A percentile compares a stretch with the other conserved stretches of the same genome.
Conservation (phyloP, 306 rosid species). For the Ochetophila trinervis region DNA sequence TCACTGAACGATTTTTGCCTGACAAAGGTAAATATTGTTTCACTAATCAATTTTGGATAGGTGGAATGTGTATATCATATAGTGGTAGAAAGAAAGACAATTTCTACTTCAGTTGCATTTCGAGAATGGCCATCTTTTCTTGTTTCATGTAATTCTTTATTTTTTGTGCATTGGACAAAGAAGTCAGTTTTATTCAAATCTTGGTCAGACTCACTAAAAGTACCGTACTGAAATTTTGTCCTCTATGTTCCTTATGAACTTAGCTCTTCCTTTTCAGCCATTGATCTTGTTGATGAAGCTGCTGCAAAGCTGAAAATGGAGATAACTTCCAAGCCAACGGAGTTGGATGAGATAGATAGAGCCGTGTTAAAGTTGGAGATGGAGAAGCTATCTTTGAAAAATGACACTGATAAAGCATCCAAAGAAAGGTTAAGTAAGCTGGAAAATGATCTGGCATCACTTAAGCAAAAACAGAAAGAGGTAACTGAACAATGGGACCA, state of each 20-base stretch:
- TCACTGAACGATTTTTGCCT: conserved; percentile 88
- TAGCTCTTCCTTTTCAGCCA: conserved; percentile 55
- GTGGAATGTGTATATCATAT: not conserved
- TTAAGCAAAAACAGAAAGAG: conserved; percentile 82
- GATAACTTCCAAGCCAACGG: conserved; percentile 94
- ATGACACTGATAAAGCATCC: conserved; percentile 91
- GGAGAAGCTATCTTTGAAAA: conserved; percentile 89
- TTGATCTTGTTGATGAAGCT: conserved; percentile 98
- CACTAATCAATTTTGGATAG: not conserved
- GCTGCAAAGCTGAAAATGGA: conserved; percentile 98
- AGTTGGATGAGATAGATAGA: conserved; percentile 87
- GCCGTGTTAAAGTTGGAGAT: conserved; percentile 88
- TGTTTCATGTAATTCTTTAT: not conserved
- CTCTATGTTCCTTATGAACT: conserved; percentile 9
- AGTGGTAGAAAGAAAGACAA: not conserved
- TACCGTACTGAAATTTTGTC: not conserved
- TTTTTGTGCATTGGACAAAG: not conserved
- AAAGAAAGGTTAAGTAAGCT: conserved; percentile 83
- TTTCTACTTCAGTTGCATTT: not conserved
- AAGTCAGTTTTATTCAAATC: not conserved
- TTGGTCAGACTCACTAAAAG: not conserved
- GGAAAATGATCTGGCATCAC: conserved; percentile 67
- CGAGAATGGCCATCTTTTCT: not conserved
- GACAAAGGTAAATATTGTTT: conserved; percentile 65
- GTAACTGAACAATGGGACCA: conserved; percentile 76